Base-by-base conservation (phyloP, 306 rosid genomes). In the Inga leiocalycina region DNA sequence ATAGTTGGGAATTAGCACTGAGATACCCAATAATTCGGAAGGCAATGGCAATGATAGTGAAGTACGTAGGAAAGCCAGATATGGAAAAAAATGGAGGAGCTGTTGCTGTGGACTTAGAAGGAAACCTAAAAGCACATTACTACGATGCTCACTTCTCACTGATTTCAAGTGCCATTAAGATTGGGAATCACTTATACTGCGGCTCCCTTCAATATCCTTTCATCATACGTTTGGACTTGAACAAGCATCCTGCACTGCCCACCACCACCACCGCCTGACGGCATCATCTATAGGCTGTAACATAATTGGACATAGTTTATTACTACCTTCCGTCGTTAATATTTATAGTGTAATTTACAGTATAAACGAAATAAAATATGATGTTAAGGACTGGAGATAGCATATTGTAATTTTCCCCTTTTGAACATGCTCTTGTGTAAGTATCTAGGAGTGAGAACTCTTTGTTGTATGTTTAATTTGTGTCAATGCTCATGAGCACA, bases 11-110 rank as follows among this genome's bases (percentile, higher is more conserved):
- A 43, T 22, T 90, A 35, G 41, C 79, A 3, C 32, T 43, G 1
- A 88, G 76, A 79, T 85, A 88, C 76, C 98, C 97, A 48, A 24
- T 88, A 22, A 66, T 93, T 8, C 83, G 98, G 73, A 96, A 96
- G 87, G 67, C 6, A 20, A 0, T 77, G 37, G 92, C 81, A 82
- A 85, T 85, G 3, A 0, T 87, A 32, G 68, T 20, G 67, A 90
- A 52, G 81, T 75, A 83, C 20, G 27, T 41, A 11, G 62, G 75
- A 2, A 82, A 14, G 49, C 81, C 85, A 1, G 12, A 0, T 1
- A 0, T 75, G 57, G 67, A 77, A 71, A 92, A 81, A 87, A 85
- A 88, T 37, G 85, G 91, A 12, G 99, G 98, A 49, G 88, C 89
- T 30, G 6, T 92, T 5, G 89, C 81, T 0, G 92, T 93, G 34